A percentile compares a stretch with the other conserved stretches of the same genome.
phyloP scores from a whole-genome alignment of 176 grass and related monocot genomes.

The Stipa capillata region DNA sequence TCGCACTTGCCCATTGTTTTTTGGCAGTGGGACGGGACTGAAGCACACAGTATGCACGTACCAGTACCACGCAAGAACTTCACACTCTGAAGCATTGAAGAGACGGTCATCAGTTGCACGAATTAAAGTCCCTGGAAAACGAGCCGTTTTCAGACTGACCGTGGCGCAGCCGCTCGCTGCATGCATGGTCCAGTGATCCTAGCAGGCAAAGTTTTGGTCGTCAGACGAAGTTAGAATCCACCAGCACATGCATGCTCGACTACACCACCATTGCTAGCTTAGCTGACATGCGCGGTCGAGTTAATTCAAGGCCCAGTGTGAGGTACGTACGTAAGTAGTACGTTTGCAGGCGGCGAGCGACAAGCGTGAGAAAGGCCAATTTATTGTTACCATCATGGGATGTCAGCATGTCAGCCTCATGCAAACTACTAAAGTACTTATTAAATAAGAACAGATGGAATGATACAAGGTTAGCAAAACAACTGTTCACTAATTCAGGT shows the following conservation, averaged over 20 bases:
- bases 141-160: not conserved
- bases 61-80: too few species aligned
- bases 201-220: too few species aligned
- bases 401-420: not conserved
- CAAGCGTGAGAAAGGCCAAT: not conserved
- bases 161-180: not conserved
- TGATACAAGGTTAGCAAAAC: too few species aligned
- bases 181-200: too few species aligned
- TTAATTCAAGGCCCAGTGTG: not conserved
- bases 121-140: not conserved
- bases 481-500: too few species aligned
- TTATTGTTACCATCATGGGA: not conserved
- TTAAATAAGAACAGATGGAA: not conserved
- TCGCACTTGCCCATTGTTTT: too few species aligned
- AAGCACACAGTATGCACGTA: not conserved
- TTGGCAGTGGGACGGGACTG: not conserved
- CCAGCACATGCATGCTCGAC: too few species aligned
- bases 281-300: not conserved
- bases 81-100: constrained; percentile 18
- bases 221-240: not conserved
- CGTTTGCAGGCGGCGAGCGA: too few species aligned
- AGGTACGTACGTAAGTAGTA: too few species aligned
- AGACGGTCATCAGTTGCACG: not conserved
- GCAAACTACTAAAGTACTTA: not conserved
- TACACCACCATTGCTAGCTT: too few species aligned